These are phyloP conservation scores for Xanthoconium separans DNA, from an alignment of 1,284 basidiomycete genomes.

Conservation along the genomic window DNA sequence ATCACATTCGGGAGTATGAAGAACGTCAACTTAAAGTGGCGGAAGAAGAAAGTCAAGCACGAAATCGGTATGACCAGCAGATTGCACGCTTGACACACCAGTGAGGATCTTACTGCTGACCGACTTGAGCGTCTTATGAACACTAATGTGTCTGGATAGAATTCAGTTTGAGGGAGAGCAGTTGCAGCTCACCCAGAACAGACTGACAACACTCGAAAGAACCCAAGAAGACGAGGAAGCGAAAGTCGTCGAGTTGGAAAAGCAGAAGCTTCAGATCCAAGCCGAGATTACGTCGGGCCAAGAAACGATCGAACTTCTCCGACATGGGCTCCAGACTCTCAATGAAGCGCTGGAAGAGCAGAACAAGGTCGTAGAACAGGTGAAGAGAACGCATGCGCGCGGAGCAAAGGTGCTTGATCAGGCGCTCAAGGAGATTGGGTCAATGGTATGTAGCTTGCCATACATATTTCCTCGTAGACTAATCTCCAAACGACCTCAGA, in stretches of 20 bases:
- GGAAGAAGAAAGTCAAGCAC: constrained; percentile 83
- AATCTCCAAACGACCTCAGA: constrained; percentile 44
- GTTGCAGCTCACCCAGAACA: constrained; percentile 60
- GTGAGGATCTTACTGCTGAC: constrained; percentile 50
- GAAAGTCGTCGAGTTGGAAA: constrained; percentile 57
- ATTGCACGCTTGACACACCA: constrained; percentile 86
- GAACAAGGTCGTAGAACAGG: constrained; percentile 70
- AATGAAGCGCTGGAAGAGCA: constrained; percentile 68
- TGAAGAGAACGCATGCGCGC: constrained; percentile 70
- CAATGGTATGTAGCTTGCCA: constrained; percentile 48
- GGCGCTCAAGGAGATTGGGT: constrained; percentile 86
- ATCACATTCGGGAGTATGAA: constrained; percentile 93
- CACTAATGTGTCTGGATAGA: constrained; percentile 38
- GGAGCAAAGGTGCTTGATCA: constrained; percentile 80
- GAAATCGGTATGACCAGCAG: constrained; percentile 84
- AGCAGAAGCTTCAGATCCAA: constrained; percentile 58
- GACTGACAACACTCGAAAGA: constrained; percentile 57
- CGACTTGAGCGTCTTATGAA: constrained; percentile 8
- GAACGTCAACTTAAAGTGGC: constrained; percentile 87
- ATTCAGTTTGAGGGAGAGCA: constrained; percentile 79
- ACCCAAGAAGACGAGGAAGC: constrained; percentile 56
- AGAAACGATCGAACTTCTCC: constrained; percentile 56
- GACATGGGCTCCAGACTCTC: constrained; percentile 59
- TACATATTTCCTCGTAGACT: background rate
- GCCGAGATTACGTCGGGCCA: constrained; percentile 68